Base-by-base conservation (phyloP, 495 filamentous ascomycete genomes). In the Daldinia vernicosa region DNA sequence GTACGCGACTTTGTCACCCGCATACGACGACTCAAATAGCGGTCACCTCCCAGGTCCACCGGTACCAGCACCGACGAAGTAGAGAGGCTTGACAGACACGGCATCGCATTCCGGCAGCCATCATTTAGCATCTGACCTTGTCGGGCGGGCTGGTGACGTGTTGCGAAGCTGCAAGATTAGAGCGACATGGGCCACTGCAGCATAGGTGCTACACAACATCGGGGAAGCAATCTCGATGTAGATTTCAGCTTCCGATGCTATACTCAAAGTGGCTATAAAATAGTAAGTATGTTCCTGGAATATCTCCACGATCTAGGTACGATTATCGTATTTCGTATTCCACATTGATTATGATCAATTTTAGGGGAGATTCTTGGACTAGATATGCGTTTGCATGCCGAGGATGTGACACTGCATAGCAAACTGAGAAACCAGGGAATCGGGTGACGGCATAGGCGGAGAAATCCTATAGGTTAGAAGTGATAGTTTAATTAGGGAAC, bases 241-340 rank as follows among this genome's bases (percentile, higher is more conserved):
- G 71, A 70, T 74, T 74, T 60, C 51, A 67, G 71, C 57, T 55
- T 53, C 71, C 71, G 66, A 54, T 70, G 66, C 71, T 74, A 69
- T 52, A 24, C 57, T 55, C n/a, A 56, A 74, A 27, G 39, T 8
- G 53, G 60, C 12, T 61, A 59, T 60, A 24, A 19, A 51, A 40
- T 33, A 33, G 47, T 33, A 28, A 37, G n/a, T 26, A 59, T 15
- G 40, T 53, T 33, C 50, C 27, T 37, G 28, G 12, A 5, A 17
- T 30, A 0, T 56, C 28, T 35, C 33, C 12, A 22, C 53, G 53
- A 35, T 56, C 28, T 32, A n/a, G n/a, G n/a, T n/a, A 24, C 28
- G 11, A 56, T n/a, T 5, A 30, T 60, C 33, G 22, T 59, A 45
- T 43, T 26, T 12, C 17, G 53, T 59, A 45, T 43, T 26, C 9